phyloP scores from a whole-genome alignment of 2,329 filamentous ascomycete species.

The Penicillium sp. region DNA sequence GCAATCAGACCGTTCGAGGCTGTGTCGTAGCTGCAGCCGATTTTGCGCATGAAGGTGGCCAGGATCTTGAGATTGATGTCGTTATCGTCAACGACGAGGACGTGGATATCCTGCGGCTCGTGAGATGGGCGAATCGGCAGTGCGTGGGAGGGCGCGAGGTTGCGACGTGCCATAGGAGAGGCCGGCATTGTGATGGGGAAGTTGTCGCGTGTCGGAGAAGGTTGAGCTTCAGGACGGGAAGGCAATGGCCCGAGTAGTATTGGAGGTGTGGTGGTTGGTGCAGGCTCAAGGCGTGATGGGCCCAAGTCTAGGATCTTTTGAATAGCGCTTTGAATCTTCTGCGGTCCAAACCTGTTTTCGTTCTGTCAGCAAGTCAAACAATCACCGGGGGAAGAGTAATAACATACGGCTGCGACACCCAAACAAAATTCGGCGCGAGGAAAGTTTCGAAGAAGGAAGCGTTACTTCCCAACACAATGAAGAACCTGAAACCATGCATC shows the following conservation, averaged over 20 bases:
- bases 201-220: background rate
- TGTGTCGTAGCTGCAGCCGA: conserved; percentile 44
- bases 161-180: background rate
- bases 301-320: conserved; percentile 18
- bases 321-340: conserved; percentile 33
- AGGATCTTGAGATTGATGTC: conserved; percentile 50
- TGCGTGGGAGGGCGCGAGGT: background rate
- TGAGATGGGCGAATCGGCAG: conserved; percentile 16
- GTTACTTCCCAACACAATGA: conserved; percentile 32
- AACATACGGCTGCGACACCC: conserved; percentile 38
- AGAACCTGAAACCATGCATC: conserved; percentile 21
- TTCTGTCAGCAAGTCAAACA: conserved; percentile 18
- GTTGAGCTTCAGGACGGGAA: background rate
- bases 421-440: conserved; percentile 27
- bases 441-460: background rate
- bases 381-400: too few species aligned
- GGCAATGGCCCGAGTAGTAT: background rate
- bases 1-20: conserved; percentile 49
- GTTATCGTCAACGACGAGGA: conserved; percentile 53
- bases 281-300: background rate
- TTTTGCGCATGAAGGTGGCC: conserved; percentile 47
- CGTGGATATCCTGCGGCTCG: conserved; percentile 22
- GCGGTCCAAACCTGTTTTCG: conserved; percentile 34
- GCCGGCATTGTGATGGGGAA: background rate
- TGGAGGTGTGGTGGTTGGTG: background rate